A percentile compares a stretch with the other conserved stretches of the same genome.
Conservation (phyloP, 768 basidiomycete genomes). For the Russula olivacea region DNA sequence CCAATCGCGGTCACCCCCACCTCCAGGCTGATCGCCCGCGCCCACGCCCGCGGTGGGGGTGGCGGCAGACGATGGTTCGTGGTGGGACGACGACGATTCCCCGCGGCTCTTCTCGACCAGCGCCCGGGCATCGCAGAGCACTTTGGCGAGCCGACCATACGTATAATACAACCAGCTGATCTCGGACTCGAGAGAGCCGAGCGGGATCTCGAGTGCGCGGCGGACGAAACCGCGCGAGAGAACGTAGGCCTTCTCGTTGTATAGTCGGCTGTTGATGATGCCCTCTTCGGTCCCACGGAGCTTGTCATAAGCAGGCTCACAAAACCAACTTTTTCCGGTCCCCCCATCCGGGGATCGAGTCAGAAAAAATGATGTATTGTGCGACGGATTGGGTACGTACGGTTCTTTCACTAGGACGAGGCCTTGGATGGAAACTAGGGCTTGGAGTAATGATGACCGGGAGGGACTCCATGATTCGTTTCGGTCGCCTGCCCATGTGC, state of each 20-base stretch:
- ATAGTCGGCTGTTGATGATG: slow-evolving; percentile 82
- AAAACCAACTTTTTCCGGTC: slow-evolving; percentile 68
- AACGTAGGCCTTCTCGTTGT: slow-evolving; percentile 91
- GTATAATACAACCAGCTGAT: slow-evolving; percentile 68
- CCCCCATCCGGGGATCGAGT: not conserved
- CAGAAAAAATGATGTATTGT: not conserved
- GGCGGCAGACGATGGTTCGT: slow-evolving; percentile 21
- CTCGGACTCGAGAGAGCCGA: slow-evolving; percentile 64
- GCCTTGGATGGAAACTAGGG: slow-evolving; percentile 90
- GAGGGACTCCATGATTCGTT: slow-evolving; percentile 83
- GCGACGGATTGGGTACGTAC: slow-evolving; percentile 41
- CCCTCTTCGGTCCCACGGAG: slow-evolving; percentile 87
- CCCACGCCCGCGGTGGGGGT: too few species aligned
- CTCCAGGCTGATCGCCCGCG: too few species aligned
- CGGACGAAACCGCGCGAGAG: slow-evolving; percentile 85
- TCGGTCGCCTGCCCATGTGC: slow-evolving; percentile 87
- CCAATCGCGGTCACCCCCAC: slow-evolving; percentile 24
- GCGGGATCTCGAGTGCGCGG: slow-evolving; percentile 79
- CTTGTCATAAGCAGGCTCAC: slow-evolving; percentile 92
- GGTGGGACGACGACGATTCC: not conserved
- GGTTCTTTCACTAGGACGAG: slow-evolving; percentile 90
- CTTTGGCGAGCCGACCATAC: slow-evolving; percentile 58
- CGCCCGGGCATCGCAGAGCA: slow-evolving; percentile 53
- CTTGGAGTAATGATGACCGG: slow-evolving; percentile 83
- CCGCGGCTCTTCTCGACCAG: slow-evolving; percentile 65